A percentile compares a stretch with the other conserved stretches of the same genome.
Conservation (phyloP, 345 rosid species). For the Salix koriyanagi region DNA sequence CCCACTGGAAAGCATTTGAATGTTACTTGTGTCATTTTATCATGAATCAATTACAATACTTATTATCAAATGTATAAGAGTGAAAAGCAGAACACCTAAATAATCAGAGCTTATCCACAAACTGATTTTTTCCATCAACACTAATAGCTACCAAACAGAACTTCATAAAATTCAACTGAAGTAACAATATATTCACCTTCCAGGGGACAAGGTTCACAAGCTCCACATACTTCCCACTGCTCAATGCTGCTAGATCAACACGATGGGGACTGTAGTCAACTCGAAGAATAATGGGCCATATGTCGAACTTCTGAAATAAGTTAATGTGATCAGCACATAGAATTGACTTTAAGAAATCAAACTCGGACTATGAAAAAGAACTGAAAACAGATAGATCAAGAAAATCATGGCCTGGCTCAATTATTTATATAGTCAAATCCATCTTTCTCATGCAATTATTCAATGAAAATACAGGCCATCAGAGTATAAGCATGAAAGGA, state of each 20-base stretch:
- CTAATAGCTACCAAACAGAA: not conserved
- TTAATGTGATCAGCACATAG: slow-evolving; percentile 24
- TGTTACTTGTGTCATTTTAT: not conserved
- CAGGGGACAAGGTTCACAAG: slow-evolving; percentile 90
- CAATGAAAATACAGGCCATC: not conserved
- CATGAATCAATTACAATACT: not conserved
- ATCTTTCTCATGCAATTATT: slow-evolving; percentile 3
- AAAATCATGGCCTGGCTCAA: not conserved
- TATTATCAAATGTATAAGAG: not conserved
- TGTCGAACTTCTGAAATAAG: slow-evolving; percentile 73
- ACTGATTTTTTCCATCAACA: not conserved
- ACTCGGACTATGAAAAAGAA: not conserved
- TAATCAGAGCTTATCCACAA: not conserved
- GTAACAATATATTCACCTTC: slow-evolving; percentile 56
- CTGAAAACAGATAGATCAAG: not conserved
- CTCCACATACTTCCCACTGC: slow-evolving; percentile 84
- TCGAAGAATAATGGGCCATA: slow-evolving; percentile 74
- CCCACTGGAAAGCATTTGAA: not conserved
- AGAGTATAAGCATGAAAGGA: not conserved
- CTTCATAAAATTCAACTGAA: not conserved
- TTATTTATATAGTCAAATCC: not conserved
- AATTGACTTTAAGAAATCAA: not conserved
- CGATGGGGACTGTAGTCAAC: slow-evolving; percentile 81
- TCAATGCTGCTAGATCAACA: slow-evolving; percentile 88
- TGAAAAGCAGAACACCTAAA: not conserved